Conservation (phyloP, 345 rosid genomes). For the Nasturtium officinale region DNA sequence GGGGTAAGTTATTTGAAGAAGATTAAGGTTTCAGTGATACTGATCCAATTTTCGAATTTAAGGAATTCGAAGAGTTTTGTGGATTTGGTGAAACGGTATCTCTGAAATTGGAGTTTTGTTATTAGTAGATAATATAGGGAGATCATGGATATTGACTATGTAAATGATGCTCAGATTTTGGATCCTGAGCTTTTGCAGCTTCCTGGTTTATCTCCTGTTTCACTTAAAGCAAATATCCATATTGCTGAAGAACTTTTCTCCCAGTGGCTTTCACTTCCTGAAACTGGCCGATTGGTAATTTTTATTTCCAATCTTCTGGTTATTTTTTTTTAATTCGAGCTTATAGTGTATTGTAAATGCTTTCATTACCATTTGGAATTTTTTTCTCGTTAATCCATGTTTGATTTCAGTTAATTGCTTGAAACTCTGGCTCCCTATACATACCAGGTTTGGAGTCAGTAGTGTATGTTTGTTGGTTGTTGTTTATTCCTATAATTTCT, state of each 20-base stretch:
- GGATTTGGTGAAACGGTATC: not conserved
- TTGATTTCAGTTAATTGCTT: not conserved
- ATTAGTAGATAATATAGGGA: not conserved
- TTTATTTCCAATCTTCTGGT: not conserved
- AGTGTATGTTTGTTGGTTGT: not conserved
- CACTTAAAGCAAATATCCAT: slow-evolving; percentile 54
- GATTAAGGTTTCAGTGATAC: not conserved
- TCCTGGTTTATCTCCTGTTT: slow-evolving; percentile 62
- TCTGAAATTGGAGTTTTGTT: slow-evolving; percentile 1
- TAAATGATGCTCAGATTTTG: slow-evolving; percentile 49
- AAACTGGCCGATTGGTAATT: slow-evolving; percentile 62
- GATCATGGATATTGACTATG: slow-evolving; percentile 48
- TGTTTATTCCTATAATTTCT: not conserved
- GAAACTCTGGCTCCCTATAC: not conserved
- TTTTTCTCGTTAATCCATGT: not conserved
- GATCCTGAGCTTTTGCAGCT: slow-evolving; percentile 76
- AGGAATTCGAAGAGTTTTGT: no score
- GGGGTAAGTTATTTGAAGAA: not conserved
- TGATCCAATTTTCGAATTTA: slow-evolving; percentile 9
- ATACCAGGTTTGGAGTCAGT: not conserved
- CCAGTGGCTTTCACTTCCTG: slow-evolving; percentile 88
- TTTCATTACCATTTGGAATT: not conserved
- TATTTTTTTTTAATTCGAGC: not conserved
- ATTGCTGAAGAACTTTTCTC: slow-evolving; percentile 67
- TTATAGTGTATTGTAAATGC: not conserved